Evolutionary conservation across 2,329 filamentous ascomycete genomes (phyloP).

Genomic region (Aureobasidium sp.): DNA sequence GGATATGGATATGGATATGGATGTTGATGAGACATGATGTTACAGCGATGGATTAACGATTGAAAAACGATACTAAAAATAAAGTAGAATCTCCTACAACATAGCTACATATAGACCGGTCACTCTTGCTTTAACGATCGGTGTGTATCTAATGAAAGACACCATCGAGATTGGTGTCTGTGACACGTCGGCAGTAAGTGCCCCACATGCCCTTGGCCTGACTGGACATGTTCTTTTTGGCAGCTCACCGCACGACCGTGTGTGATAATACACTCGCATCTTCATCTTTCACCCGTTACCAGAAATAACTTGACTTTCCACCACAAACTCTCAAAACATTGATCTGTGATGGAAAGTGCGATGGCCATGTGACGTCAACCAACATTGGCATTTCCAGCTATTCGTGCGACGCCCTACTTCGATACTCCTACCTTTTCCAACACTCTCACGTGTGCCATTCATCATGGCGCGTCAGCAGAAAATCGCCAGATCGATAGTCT

Average conservation of each 20-base stretch:
- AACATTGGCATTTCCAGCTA: not conserved
- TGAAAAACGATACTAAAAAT: not conserved
- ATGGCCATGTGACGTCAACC: not conserved
- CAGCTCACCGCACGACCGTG: not conserved
- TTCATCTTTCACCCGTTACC: not conserved
- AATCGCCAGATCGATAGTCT: constrained; percentile 15
- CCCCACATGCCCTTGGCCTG: not conserved
- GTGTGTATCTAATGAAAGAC: not conserved
- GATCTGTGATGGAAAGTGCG: not conserved
- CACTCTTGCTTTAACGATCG: not conserved
- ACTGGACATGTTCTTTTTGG: not conserved
- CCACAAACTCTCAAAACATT: not conserved
- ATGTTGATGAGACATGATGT: not conserved
- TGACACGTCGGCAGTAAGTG: not conserved
- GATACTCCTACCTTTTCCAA: not conserved
- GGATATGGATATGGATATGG: too few relatives aligned
- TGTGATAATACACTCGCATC: not conserved
- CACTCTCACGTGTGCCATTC: not conserved
- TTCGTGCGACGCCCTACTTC: not conserved
- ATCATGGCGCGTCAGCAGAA: constrained; percentile 15
- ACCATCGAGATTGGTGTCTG: not conserved
- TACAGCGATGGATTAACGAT: not conserved
- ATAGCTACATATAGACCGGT: not conserved
- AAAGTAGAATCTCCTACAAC: not conserved
- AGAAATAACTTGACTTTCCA: not conserved